Evolutionary conservation across 106 monocot genomes (phyloP).

Genomic region (Dioscorea zingiberensis): DNA sequence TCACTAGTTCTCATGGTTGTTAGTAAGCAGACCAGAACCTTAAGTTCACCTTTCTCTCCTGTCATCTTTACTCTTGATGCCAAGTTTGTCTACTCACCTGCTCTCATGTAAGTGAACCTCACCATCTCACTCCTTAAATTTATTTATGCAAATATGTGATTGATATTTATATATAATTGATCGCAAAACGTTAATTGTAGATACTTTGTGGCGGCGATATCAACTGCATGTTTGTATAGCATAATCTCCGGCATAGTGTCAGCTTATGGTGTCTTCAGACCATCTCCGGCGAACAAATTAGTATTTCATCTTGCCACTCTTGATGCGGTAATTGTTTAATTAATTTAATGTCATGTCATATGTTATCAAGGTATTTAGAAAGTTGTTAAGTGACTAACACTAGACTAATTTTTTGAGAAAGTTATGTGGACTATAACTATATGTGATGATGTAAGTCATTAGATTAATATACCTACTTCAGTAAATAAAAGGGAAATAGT

Average conservation of each 20-base stretch:
- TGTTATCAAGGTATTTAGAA: background rate
- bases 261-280: conserved; percentile 4
- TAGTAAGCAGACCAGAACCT: conserved; percentile 24
- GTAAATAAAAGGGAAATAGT: no score
- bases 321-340: conserved; percentile 14
- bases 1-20: conserved; percentile 31
- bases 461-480: no score
- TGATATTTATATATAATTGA: background rate
- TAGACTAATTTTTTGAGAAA: no score
- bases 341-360: background rate
- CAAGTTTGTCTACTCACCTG: conserved; percentile 56
- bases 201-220: conserved; percentile 6
- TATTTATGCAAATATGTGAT: background rate
- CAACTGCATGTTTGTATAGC: conserved; percentile 12
- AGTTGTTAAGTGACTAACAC: no score
- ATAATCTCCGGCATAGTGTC: conserved; percentile 5
- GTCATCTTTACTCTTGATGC: conserved; percentile 8
- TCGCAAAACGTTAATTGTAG: background rate
- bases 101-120: conserved; percentile 54
- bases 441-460: no score
- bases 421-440: no score
- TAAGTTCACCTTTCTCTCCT: background rate
- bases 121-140: no score
- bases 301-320: conserved; percentile 9
- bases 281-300: conserved; percentile 6